Evolutionary conservation across 2,329 filamentous ascomycete species (phyloP).

Genomic region (Aureobasidium musti): DNA sequence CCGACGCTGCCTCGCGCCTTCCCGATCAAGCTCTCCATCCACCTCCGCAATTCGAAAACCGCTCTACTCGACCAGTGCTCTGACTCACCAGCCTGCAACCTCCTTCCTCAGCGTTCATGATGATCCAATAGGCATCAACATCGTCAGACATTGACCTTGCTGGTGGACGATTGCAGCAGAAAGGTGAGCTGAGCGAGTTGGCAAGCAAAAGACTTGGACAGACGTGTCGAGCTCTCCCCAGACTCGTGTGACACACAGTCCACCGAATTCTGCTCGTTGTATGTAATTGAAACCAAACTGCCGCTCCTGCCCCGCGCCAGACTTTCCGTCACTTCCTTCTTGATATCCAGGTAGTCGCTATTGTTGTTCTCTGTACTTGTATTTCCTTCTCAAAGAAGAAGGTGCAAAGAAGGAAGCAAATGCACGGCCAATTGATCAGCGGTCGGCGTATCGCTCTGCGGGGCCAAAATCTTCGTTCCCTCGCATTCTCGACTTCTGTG

Average conservation of each 20-base stretch:
- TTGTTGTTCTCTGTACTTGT: neutral
- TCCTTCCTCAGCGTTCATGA: too few relatives aligned
- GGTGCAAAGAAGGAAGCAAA: constrained; percentile 5
- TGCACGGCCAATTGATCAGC: constrained; percentile 31
- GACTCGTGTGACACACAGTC: constrained; percentile 19
- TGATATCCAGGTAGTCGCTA: neutral
- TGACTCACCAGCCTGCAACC: neutral
- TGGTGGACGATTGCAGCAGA: neutral
- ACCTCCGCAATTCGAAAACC: neutral
- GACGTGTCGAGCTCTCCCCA: constrained; percentile 17
- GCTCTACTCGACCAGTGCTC: neutral
- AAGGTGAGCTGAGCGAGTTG: neutral
- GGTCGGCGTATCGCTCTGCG: constrained; percentile 25
- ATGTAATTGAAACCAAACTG: constrained; percentile 27
- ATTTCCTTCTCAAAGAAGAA: constrained; percentile 11
- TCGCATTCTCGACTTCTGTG: neutral
- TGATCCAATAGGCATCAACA: neutral
- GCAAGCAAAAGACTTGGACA: neutral
- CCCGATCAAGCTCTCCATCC: neutral
- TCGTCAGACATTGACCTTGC: too few relatives aligned
- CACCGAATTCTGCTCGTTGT: constrained; percentile 12
- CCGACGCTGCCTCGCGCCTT: neutral
- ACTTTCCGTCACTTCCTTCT: neutral
- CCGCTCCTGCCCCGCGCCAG: constrained; percentile 25
- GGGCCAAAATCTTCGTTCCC: constrained; percentile 28